Evolutionary conservation across 2,329 filamentous ascomycete species (phyloP), one percentile per base, ranked within the genome.

Genomic region (Plenodomus lindquistii): DNA sequence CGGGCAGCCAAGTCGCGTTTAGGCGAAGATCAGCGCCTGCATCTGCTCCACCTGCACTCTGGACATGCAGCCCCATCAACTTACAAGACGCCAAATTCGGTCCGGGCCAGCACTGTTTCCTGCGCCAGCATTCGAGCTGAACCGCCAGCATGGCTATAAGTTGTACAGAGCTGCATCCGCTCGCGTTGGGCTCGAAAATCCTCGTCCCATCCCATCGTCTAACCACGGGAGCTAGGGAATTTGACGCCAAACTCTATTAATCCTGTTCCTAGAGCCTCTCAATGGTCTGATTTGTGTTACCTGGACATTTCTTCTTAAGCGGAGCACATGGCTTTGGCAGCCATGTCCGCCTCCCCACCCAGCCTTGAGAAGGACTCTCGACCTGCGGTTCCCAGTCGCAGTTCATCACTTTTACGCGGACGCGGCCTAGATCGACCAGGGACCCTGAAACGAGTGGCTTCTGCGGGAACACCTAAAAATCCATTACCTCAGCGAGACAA

Each of bases 21-120:
- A 41, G 44, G 50, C 38, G 40, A 54, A 46, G 58, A 60, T 56
- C 58, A 46, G 39, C 52, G 40, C 50, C 38, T 20, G 40, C 48
- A 38, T 40, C 52, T 55, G 52, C 55, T 58, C 54, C 40, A 50
- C 51, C 50, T 46, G 42, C 44, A 15, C 40, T 37, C 29, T 40
- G 40, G 37, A 50, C 40, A 51, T 54, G 52, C 57, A 65, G 65
- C 66, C 63, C 63, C 65, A 50, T 55, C 49, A 57, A 46, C 50
- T n/a, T 47, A 54, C 17, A 38, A 55, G 39, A 50, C 66, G 59
- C 67, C 65, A 65, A 48, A 43, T 37, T 51, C 53, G 53, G 52
- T 56, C 53, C 47, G 50, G 42, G 49, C 40, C 46, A 39, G 43
- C 8, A 20, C 16, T 42, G 48, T 50, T 37, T 38, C 48, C 37